These are phyloP conservation scores for Boletus bicolor DNA, from an alignment of 768 basidiomycete genomes.

Conservation along the genomic window DNA sequence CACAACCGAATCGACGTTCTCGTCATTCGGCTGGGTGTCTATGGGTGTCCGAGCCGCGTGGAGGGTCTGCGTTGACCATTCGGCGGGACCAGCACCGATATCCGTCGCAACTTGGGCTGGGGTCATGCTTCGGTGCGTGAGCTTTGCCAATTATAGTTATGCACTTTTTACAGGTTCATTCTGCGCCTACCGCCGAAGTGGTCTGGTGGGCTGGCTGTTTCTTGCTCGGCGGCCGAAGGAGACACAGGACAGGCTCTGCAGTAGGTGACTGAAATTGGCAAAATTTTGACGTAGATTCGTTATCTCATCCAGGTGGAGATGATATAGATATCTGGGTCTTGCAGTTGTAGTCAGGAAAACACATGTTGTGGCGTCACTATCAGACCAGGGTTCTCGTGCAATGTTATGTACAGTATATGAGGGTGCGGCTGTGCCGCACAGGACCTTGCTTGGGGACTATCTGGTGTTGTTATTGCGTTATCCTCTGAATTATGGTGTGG, in stretches of 20 bases:
- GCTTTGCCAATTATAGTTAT: constrained; percentile 13
- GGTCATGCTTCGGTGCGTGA: constrained; percentile 12
- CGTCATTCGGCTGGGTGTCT: constrained; percentile 4
- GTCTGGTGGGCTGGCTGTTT: constrained; percentile 15
- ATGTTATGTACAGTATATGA: no score
- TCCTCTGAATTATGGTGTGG: no score
- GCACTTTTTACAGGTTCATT: constrained; percentile 2
- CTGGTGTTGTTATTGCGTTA: no score
- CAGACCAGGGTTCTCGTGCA: no score
- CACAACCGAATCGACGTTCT: constrained; percentile 2
- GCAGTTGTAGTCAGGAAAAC: background rate
- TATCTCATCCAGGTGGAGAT: constrained; percentile 1
- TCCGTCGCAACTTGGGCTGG: background rate
- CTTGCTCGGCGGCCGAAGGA: constrained; percentile 23
- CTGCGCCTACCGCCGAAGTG: background rate
- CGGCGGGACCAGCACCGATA: constrained; percentile 3
- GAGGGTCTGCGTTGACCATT: constrained; percentile 4
- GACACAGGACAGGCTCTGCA: constrained; percentile 2
- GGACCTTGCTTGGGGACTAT: no score
- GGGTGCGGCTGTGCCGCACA: no score
- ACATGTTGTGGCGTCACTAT: constrained; percentile 11
- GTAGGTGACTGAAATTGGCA: background rate
- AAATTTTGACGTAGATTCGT: background rate
- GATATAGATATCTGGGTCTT: background rate
- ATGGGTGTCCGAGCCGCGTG: constrained; percentile 3